These are phyloP conservation scores for Tulasnella calospora DNA, from an alignment of 768 basidiomycete species.

Conservation along the genomic window DNA sequence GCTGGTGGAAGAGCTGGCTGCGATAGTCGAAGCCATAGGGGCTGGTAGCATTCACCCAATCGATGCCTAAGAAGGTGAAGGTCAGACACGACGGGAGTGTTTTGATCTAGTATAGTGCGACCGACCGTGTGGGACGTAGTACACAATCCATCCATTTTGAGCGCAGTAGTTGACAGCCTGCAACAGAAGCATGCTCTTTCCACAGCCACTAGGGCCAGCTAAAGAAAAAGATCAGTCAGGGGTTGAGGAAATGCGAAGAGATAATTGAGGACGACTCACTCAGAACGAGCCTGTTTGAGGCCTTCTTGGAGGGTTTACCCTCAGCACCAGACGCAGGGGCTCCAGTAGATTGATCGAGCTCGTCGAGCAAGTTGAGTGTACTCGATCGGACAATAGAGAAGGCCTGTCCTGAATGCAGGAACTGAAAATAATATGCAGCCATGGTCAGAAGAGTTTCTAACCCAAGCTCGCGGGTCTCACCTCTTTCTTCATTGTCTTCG, in stretches of 20 bases:
- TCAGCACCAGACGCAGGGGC: slow-evolving; percentile 42
- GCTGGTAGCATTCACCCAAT: slow-evolving; percentile 69
- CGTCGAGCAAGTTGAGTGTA: slow-evolving; percentile 53
- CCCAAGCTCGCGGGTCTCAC: slow-evolving; percentile 39
- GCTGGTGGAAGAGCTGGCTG: slow-evolving; percentile 73
- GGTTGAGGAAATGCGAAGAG: not conserved
- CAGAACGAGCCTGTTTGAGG: slow-evolving; percentile 51
- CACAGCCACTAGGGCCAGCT: slow-evolving; percentile 72
- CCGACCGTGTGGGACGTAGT: slow-evolving; percentile 78
- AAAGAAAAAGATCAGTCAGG: slow-evolving; percentile 25
- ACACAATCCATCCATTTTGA: slow-evolving; percentile 66
- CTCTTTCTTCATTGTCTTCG: slow-evolving; percentile 64
- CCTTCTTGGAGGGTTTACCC: slow-evolving; percentile 30
- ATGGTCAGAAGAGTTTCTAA: not conserved
- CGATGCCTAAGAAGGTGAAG: slow-evolving; percentile 44
- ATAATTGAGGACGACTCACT: slow-evolving; percentile 45
- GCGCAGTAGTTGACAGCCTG: slow-evolving; percentile 70
- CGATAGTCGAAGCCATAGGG: slow-evolving; percentile 68
- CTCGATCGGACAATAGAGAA: slow-evolving; percentile 65
- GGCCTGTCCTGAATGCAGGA: slow-evolving; percentile 58
- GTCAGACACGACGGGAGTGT: not conserved
- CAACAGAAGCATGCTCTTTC: slow-evolving; percentile 73
- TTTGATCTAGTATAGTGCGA: not conserved
- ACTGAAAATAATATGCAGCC: slow-evolving; percentile 9
- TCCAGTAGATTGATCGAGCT: slow-evolving; percentile 49